These are phyloP conservation scores for Verticillium zaregamsianum DNA, from an alignment of 2,329 filamentous ascomycete species.

Conservation along the genomic window DNA sequence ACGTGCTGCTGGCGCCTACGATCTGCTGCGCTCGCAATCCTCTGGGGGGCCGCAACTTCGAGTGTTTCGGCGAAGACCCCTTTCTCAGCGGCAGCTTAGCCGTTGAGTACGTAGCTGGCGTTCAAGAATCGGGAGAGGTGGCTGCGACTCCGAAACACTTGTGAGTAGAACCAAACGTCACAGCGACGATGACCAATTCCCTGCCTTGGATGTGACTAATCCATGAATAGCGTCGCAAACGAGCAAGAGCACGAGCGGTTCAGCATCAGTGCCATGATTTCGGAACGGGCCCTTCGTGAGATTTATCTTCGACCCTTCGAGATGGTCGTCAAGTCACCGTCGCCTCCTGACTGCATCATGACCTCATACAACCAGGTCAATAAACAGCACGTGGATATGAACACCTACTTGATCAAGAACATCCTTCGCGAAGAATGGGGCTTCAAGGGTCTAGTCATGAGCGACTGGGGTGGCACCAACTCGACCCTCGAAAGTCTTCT, in stretches of 20 bases:
- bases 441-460: conserved; percentile 40
- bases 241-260: conserved; percentile 2
- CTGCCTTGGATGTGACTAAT: not conserved
- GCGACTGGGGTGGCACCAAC: conserved; percentile 38
- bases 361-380: conserved; percentile 34
- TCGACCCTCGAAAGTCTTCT: conserved; percentile 26
- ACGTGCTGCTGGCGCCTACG: conserved; percentile 66
- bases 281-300: conserved; percentile 2
- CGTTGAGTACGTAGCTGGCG: conserved; percentile 36
- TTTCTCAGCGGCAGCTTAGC: conserved; percentile 39
- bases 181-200: not conserved
- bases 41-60: conserved; percentile 43
- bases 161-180: not conserved
- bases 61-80: conserved; percentile 43
- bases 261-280: not conserved
- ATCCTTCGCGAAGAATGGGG: conserved; percentile 40
- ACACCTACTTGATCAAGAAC: conserved; percentile 30
- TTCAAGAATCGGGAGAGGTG: conserved; percentile 25
- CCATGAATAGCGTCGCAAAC: conserved; percentile 31
- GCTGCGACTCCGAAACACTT: not conserved
- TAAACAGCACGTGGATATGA: conserved; percentile 36
- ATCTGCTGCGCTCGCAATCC: conserved; percentile 45
- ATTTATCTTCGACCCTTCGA: conserved; percentile 32
- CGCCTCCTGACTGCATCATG: conserved; percentile 32
- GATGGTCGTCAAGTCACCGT: conserved; percentile 25